These are phyloP conservation scores for Annulohypoxylon stygium DNA, from an alignment of 495 filamentous ascomycete species.

Conservation along the genomic window DNA sequence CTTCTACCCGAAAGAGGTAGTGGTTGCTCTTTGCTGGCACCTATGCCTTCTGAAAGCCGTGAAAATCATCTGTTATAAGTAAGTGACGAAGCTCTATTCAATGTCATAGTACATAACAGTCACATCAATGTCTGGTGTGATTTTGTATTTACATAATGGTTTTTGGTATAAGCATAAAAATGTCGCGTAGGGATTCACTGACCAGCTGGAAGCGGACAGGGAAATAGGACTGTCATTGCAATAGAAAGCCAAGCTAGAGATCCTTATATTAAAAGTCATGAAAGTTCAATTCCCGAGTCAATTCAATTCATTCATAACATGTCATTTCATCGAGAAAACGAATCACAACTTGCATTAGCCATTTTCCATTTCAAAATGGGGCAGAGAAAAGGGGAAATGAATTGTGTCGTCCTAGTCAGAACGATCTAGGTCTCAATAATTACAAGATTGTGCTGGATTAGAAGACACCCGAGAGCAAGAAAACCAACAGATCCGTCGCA, in stretches of 20 bases:
- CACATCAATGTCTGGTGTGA: too few species aligned
- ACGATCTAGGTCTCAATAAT: neutral
- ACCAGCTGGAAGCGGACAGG: neutral
- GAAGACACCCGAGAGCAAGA: neutral
- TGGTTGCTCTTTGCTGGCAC: constrained; percentile 1
- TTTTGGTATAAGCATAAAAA: neutral
- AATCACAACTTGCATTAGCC: neutral
- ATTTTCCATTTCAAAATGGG: neutral
- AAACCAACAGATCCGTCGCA: neutral
- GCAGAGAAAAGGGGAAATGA: neutral
- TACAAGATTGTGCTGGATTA: neutral
- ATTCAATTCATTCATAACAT: neutral
- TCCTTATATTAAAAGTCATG: neutral
- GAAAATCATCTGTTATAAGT: neutral
- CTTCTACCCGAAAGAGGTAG: constrained; percentile 12
- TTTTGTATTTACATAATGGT: too few species aligned
- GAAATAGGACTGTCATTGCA: neutral
- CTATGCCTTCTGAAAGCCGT: neutral
- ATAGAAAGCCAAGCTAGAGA: neutral
- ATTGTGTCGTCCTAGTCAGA: neutral
- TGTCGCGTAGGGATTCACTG: neutral
- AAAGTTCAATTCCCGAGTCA: too few species aligned
- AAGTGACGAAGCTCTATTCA: too few species aligned
- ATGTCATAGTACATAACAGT: too few species aligned
- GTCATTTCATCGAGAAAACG: neutral